These are phyloP conservation scores for Diaporthe longicolla DNA, from an alignment of 2,329 filamentous ascomycete genomes.

Conservation along the genomic window DNA sequence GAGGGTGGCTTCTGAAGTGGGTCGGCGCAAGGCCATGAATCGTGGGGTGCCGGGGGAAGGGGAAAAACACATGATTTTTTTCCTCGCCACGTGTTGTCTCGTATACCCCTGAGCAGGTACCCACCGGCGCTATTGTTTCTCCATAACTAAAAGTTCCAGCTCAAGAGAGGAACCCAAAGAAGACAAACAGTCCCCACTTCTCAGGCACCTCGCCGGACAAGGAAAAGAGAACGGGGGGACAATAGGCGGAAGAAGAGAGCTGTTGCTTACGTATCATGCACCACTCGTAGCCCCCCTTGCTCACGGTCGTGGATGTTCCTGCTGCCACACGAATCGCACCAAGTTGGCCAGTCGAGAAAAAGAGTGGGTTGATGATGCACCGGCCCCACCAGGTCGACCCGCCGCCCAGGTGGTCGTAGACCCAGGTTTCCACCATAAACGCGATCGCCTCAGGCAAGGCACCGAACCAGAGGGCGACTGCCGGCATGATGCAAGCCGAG, in stretches of 20 bases:
- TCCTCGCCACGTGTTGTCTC: background rate
- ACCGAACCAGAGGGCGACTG: constrained; percentile 32
- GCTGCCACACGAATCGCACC: constrained; percentile 3
- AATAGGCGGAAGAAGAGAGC: background rate
- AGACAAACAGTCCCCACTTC: background rate
- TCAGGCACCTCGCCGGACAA: background rate
- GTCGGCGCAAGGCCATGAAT: background rate
- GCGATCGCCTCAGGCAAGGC: constrained; percentile 12
- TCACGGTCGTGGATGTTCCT: constrained; percentile 27
- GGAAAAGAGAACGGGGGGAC: background rate
- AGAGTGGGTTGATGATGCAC: constrained; percentile 15
- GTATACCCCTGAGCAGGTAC: too few species aligned
- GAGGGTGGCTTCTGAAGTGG: background rate
- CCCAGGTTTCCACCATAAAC: constrained; percentile 52
- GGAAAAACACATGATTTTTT: background rate
- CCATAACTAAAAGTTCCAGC: too few species aligned
- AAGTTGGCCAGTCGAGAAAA: constrained; percentile 7
- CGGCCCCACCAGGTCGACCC: constrained; percentile 7
- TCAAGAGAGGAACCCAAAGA: too few species aligned
- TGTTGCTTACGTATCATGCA: background rate
- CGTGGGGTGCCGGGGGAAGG: background rate
- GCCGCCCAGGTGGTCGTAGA: constrained; percentile 53
- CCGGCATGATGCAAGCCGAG: constrained; percentile 46
- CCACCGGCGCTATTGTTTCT: too few species aligned
- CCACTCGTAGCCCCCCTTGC: constrained; percentile 35